Evolutionary conservation across 108 stramenopile genomes (phyloP), one percentile per base, ranked within the genome.

Genomic region (Bacterosira constricta): DNA sequence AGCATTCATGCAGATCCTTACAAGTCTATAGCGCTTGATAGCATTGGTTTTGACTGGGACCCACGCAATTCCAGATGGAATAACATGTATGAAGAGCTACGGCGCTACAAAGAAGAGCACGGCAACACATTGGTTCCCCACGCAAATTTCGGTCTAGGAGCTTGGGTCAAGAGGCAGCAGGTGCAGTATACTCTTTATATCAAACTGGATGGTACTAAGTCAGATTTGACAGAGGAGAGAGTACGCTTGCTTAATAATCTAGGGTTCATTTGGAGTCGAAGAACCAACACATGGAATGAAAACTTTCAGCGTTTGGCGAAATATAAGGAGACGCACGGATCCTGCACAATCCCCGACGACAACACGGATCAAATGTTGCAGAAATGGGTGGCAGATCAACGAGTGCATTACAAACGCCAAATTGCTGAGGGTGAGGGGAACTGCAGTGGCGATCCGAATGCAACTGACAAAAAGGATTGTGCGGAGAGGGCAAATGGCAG

Each of bases 41-140:
- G 30, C 25, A 54, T 75, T 36, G 73, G 67, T 3, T 80, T 80
- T 38, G 79, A 80, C 58, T 80, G 73, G 73, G 73, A 80, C 54
- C 79, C 79, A 27, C 54, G 73, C 25, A 75, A 68, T 35, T 66
- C 69, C 3, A 52, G 62, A 31, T 86, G 85, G 85, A 77, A 81
- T 61, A 71, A 70, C 49, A 72, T 77, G 71, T 83, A 73, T 52
- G 77, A 62, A 37, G 32, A 63, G 27, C 49, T 79, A 1, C 42
- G 47, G 6, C 56, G 32, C 10, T 79, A 79, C 64, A 79, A 73
- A 64, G 51, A 68, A 15, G 63, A 81, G 39, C 64, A 81, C 41
- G 79, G 77, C 11, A 71, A 42, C 29, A 78, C 69, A 1, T 42
- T 78, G 35, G 69, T 71, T 8, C 77, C 77, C 36, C 77, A 78